Evolutionary conservation across 2,329 filamentous ascomycete species (phyloP).

Genomic region (Rutstroemia sp.): DNA sequence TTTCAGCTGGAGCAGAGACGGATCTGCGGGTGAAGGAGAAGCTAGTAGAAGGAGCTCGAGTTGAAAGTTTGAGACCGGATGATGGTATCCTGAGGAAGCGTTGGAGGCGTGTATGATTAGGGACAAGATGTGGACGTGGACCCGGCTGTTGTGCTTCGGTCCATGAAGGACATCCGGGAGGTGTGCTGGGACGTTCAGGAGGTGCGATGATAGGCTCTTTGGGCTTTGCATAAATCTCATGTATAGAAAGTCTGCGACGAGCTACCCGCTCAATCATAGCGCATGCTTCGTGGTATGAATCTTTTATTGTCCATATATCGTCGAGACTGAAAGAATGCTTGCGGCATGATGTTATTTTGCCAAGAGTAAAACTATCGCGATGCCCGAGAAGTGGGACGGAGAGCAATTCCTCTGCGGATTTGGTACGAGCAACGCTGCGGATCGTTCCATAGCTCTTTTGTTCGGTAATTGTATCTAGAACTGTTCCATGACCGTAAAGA

Average conservation of each 20-base stretch:
- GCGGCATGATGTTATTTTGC: conserved; percentile 23
- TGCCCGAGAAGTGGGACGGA: conserved; percentile 24
- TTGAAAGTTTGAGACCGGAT: conserved; percentile 8
- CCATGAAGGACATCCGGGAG: conserved; percentile 30
- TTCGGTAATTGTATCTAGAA: conserved; percentile 35
- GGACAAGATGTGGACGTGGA: not conserved
- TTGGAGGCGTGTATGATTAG: conserved; percentile 15
- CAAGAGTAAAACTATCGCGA: conserved; percentile 23
- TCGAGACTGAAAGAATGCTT: conserved; percentile 32
- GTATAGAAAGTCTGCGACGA: conserved; percentile 13
- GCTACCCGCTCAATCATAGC: conserved; percentile 18
- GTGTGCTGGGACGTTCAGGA: conserved; percentile 24
- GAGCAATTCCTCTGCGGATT: conserved; percentile 23
- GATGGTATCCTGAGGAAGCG: conserved; percentile 18
- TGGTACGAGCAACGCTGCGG: conserved; percentile 12
- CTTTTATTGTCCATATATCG: conserved; percentile 28
- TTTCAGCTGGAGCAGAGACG: conserved; percentile 1
- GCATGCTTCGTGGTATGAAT: conserved; percentile 26
- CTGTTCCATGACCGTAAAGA: conserved; percentile 35
- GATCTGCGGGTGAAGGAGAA: conserved; percentile 1
- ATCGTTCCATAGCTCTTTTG: conserved; percentile 32
- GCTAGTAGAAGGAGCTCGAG: conserved; percentile 4
- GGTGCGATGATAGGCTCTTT: conserved; percentile 25
- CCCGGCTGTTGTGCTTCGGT: conserved; percentile 22
- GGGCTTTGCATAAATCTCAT: conserved; percentile 28